Evolutionary conservation across 331 rosid species (phyloP).

Genomic region (Pyracantha coccinea): DNA sequence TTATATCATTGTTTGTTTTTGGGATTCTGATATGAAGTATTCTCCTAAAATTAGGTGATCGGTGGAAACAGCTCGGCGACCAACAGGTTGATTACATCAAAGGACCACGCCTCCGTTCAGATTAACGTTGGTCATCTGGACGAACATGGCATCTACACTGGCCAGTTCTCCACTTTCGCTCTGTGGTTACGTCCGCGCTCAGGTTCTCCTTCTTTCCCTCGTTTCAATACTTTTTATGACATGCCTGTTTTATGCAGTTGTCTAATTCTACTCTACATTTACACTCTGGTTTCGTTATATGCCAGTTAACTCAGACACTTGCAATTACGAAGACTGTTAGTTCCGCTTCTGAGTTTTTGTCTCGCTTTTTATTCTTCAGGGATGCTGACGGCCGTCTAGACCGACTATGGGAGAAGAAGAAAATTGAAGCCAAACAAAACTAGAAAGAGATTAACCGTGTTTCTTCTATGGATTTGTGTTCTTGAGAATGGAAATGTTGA

Average conservation of each 20-base stretch:
- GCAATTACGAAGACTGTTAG: background rate
- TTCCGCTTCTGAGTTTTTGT: background rate
- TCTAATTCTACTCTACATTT: background rate
- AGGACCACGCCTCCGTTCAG: constrained; percentile 90
- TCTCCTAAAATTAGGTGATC: background rate
- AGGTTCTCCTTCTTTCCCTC: constrained; percentile 26
- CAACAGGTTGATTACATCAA: constrained; percentile 66
- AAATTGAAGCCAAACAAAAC: constrained; percentile 39
- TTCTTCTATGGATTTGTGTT: background rate
- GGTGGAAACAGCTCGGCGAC: constrained; percentile 57
- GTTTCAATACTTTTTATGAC: background rate
- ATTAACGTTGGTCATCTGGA: constrained; percentile 78
- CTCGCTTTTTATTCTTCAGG: constrained; percentile 18
- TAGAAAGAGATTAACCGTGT: constrained; percentile 7
- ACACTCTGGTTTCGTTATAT: background rate
- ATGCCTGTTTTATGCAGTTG: background rate
- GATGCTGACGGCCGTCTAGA: constrained; percentile 70
- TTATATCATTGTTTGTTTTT: background rate
- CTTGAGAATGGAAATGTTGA: background rate
- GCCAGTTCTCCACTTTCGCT: constrained; percentile 66
- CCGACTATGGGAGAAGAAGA: constrained; percentile 66
- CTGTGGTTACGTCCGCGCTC: constrained; percentile 79
- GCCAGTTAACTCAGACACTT: background rate
- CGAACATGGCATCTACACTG: constrained; percentile 66
- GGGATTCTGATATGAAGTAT: background rate